A percentile compares a stretch with the other conserved stretches of the same genome.
Evolutionary conservation across 805 yeast genomes (phyloP).

Genomic region (Saccharomycopsis babjevae): DNA sequence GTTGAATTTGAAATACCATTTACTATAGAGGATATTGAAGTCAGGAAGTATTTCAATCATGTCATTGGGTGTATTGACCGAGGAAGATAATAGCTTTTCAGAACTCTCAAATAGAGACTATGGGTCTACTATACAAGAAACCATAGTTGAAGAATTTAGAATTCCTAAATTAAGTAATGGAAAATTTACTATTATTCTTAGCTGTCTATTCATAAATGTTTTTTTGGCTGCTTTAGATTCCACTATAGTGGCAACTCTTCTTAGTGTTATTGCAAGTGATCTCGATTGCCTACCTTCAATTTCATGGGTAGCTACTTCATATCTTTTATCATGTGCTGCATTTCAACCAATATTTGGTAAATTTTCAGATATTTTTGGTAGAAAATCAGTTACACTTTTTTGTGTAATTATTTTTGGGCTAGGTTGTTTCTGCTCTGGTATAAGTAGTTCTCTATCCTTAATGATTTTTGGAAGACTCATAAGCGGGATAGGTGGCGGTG

Average conservation of each 20-base stretch:
- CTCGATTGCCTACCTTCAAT: constrained; percentile 51
- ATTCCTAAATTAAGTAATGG: background rate
- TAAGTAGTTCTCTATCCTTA: constrained; percentile 35
- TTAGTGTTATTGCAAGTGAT: constrained; percentile 60
- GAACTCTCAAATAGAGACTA: background rate
- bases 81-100: background rate
- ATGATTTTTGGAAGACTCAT: constrained; percentile 52
- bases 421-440: constrained; percentile 48
- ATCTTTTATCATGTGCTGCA: constrained; percentile 57
- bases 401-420: constrained; percentile 47
- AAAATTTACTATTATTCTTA: constrained; percentile 25
- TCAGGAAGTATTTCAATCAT: background rate
- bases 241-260: constrained; percentile 56
- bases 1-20: no score
- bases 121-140: background rate
- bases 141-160: background rate
- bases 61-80: background rate
- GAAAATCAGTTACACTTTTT: constrained; percentile 41
- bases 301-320: constrained; percentile 68
- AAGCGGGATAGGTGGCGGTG: constrained; percentile 89
- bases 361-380: constrained; percentile 61
- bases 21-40: background rate
- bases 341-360: constrained; percentile 69
- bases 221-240: constrained; percentile 59
- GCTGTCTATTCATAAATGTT: constrained; percentile 36